Base-by-base conservation (phyloP, 768 basidiomycete species). In the Panus rudis region DNA sequence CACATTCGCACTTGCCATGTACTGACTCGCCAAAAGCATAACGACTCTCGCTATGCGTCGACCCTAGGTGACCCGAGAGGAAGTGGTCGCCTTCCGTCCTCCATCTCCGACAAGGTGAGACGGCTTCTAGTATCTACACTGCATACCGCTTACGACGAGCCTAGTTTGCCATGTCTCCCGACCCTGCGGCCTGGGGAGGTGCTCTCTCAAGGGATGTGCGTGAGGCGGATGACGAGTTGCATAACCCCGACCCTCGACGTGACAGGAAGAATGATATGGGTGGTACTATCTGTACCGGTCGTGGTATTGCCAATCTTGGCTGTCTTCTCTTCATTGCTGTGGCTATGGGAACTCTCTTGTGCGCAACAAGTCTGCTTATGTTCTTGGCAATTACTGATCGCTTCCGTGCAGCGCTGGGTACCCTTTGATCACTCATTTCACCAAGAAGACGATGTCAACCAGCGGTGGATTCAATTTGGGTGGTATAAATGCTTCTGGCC, bases 251-350 rank as follows among this genome's bases (percentile, higher is more conserved):
- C 45, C 59, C 59, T 0, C 45, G 47, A 23, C 45, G 57, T n/a
- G 57, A 59, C 40, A 46, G 53, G 26, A 61, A 54, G 51, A 51
- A 51, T 39, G 66, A 70, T 45, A 47, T 60, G 42, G 62, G 65
- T 12, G 71, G 72, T 14, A 64, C 73, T 45, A 63, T 72, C 40
- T 70, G 78, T 52, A 77, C 78, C 13, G 56, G 66, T 45, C 68
- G 87, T 63, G 85, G 85, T 28, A 55, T 87, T 39, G 68, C 72
- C 6, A 92, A 92, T 56, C 57, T 87, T 0, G 81, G 87, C 1
- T 90, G 84, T 57, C 65, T 92, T 19, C 61, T 90, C 12, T 65
- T 72, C 21, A 41, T 60, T 41, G 65, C 64, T 19, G 64, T 76
- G 40, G 48, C 81, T 12, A 62, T 70, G 14, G n/a, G n/a, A n/a